Base-by-base conservation (phyloP, 768 basidiomycete species). In the Termitomyces bulborhizus region DNA sequence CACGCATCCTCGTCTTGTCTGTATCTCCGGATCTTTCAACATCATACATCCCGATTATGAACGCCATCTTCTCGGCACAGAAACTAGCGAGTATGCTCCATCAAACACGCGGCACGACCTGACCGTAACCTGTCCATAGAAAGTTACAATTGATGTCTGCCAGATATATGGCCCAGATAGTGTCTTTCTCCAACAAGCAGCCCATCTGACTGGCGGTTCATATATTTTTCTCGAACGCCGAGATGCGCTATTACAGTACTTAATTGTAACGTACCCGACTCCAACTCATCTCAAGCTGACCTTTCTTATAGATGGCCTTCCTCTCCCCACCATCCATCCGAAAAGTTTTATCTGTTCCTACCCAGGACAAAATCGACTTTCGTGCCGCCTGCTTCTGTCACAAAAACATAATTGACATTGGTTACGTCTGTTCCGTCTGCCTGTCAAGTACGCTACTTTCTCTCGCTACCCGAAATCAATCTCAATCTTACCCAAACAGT, bases 311-410 rank as follows among this genome's bases (percentile, higher is more conserved):
- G 95, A 93, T 95, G 85, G 82, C 90, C 27, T 97, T 79, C 60
- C 72, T 79, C 26, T 71, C 78, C 7, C 71, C 75, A 12, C 76
- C 73, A 46, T 74, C 85, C 6, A 81, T 96, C 51, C 85, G 94
- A 43, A 82, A 81, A 64, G 75, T 84, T 46, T 76, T 98, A 36
- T 83, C 88, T 0, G 84, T 91, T 21, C 96, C 96, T 1, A 91
- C 91, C 6, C 93, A 97, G 71, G 95, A 98, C 68, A 88, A 84
- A 65, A 88, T 98, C 56, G 97, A 98, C 69, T 96, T 98, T 66
- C 83, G 97, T 31, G 97, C 97, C 0, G 96, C 95, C 7, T 98
- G 96, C 67, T 98, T 99, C 75, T 99, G 97, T 73, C 97, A 98
- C 72, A 97, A 98, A 69, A 87, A 88, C 51, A 96, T 97, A 46